These are phyloP conservation scores for Debaryomyces sp. DNA, from an alignment of 1,139 yeast species.

Conservation along the genomic window DNA sequence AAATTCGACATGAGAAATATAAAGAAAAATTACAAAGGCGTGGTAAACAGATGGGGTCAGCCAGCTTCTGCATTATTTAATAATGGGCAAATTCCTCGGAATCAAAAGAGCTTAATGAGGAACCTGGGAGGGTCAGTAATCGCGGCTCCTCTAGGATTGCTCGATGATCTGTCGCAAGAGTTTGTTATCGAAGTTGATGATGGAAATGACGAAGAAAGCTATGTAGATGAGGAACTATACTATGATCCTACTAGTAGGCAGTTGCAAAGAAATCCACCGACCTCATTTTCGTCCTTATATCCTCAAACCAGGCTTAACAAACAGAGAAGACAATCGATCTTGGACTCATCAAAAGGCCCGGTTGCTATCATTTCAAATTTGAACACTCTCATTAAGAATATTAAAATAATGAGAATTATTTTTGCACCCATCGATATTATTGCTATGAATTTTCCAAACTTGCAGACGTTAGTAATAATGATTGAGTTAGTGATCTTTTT, in stretches of 20 bases:
- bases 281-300: slow-evolving; percentile 26
- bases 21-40: slow-evolving; percentile 23
- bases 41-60: slow-evolving; percentile 37
- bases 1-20: slow-evolving; percentile 21
- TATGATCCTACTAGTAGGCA: slow-evolving; percentile 38
- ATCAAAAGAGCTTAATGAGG: not conserved
- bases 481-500: slow-evolving; percentile 42
- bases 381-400: slow-evolving; percentile 36
- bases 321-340: not conserved
- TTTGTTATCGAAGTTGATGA: slow-evolving; percentile 37
- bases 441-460: slow-evolving; percentile 39
- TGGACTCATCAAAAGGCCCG: slow-evolving; percentile 15
- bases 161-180: slow-evolving; percentile 21
- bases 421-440: slow-evolving; percentile 49
- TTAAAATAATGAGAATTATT: slow-evolving; percentile 39
- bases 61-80: slow-evolving; percentile 32
- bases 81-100: slow-evolving; percentile 5
- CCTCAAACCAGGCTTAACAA: not conserved
- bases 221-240: slow-evolving; percentile 31
- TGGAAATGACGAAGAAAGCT: slow-evolving; percentile 27
- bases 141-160: not conserved
- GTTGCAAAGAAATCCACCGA: slow-evolving; percentile 37
- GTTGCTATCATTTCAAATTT: slow-evolving; percentile 31
- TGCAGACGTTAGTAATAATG: slow-evolving; percentile 44
- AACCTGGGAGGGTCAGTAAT: not conserved